These are phyloP conservation scores for Toxoplasma gondii DNA, from an alignment of 169 alveolate genomes.

Conservation along the genomic window DNA sequence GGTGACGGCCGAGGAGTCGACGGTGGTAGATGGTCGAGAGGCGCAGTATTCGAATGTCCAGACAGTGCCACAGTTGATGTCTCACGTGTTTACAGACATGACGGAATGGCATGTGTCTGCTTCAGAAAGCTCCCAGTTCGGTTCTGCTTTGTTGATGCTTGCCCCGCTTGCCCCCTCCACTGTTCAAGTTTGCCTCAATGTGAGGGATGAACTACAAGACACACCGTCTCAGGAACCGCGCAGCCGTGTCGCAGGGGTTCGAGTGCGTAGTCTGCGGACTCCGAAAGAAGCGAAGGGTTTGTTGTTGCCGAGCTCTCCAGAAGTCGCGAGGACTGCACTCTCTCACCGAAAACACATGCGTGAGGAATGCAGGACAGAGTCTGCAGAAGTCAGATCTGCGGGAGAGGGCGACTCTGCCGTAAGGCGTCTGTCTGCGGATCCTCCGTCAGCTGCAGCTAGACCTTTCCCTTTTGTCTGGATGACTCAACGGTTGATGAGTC, in stretches of 20 bases:
- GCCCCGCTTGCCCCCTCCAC: slow-evolving; percentile 52
- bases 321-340: no score
- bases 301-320: no score
- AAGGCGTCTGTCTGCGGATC: no score
- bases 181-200: slow-evolving; percentile 28
- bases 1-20: slow-evolving; percentile 7
- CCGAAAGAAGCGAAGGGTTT: no score
- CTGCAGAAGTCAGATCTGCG: not conserved
- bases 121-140: slow-evolving; percentile 60
- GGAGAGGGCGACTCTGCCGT: not conserved
- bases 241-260: no score
- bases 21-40: not conserved
- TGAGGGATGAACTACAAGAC: slow-evolving; percentile 2
- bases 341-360: no score
- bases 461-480: slow-evolving; percentile 68
- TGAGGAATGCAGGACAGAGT: no score
- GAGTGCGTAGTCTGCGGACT: not conserved
- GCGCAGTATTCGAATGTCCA: not conserved
- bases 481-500: slow-evolving; percentile 69
- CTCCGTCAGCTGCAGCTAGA: not conserved
- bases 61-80: not conserved
- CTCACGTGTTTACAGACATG: not conserved
- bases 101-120: not conserved
- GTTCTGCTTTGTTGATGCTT: slow-evolving; percentile 68
- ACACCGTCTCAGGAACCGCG: not conserved